Evolutionary conservation across 2,329 filamentous ascomycete species (phyloP).

Genomic region (Aspergillus pseudoviridinutans): DNA sequence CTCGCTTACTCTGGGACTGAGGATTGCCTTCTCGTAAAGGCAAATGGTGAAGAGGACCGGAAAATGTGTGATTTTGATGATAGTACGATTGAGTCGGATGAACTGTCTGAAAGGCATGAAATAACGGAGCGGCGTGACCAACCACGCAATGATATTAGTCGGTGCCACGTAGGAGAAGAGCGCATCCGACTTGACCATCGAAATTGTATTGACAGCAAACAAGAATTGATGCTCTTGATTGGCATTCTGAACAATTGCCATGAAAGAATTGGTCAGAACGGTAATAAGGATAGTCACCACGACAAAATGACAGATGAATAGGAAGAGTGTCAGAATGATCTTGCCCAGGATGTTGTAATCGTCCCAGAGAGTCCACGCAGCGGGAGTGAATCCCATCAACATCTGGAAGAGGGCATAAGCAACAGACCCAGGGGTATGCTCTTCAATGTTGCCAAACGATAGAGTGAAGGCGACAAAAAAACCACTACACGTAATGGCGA

Average conservation of each 20-base stretch:
- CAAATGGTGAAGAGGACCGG: conserved; percentile 85
- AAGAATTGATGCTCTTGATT: conserved; percentile 89
- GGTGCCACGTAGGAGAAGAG: conserved; percentile 92
- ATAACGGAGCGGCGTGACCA: conserved; percentile 78
- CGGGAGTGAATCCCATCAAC: conserved; percentile 91
- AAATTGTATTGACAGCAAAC: conserved; percentile 95
- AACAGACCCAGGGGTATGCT: conserved; percentile 67
- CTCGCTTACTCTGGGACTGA: conserved; percentile 73
- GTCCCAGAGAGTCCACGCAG: conserved; percentile 87
- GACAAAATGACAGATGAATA: conserved; percentile 93
- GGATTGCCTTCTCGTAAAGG: conserved; percentile 75
- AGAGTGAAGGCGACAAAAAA: conserved; percentile 94
- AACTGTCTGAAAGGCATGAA: conserved; percentile 75
- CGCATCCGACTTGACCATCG: conserved; percentile 97
- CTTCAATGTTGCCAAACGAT: conserved; percentile 59
- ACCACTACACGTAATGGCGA: conserved; percentile 83
- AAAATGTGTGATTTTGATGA: conserved; percentile 89
- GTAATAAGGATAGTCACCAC: conserved; percentile 93
- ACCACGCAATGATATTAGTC: conserved; percentile 86
- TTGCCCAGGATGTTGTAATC: conserved; percentile 76
- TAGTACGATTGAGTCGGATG: conserved; percentile 78
- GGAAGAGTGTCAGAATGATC: conserved; percentile 70
- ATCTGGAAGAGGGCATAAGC: conserved; percentile 91
- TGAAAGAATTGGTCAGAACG: conserved; percentile 94
- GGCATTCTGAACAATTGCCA: conserved; percentile 88